Conservation (phyloP, 2,329 filamentous ascomycete genomes). For the Aspergillus fumigatiaffinis region DNA sequence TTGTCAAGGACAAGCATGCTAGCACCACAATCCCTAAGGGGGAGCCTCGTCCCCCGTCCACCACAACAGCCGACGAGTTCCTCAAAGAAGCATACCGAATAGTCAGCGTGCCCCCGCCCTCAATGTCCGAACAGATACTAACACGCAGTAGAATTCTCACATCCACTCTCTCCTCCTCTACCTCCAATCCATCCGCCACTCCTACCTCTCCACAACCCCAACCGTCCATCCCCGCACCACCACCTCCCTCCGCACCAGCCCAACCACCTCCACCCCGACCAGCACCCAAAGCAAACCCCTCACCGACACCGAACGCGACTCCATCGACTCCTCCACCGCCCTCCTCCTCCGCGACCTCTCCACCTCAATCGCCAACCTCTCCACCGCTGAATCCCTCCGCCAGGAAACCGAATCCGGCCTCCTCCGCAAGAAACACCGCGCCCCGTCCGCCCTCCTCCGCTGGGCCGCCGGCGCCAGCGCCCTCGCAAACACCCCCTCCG, state of each 20-base stretch:
- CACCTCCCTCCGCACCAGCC: constrained; percentile 20
- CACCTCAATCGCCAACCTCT: constrained; percentile 71
- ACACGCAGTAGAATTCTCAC: constrained; percentile 65
- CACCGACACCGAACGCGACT: constrained; percentile 76
- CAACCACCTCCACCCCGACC: constrained; percentile 24
- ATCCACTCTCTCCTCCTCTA: constrained; percentile 76
- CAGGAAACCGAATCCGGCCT: constrained; percentile 70
- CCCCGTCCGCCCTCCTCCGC: constrained; percentile 55
- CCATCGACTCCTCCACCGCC: constrained; percentile 84
- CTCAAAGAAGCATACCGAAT: constrained; percentile 92
- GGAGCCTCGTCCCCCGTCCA: constrained; percentile 15
- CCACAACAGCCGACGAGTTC: constrained; percentile 68
- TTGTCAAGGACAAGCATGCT: constrained; percentile 30
- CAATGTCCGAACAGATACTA: not conserved
- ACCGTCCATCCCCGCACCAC: constrained; percentile 39
- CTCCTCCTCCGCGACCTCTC: constrained; percentile 81
- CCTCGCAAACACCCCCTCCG: not conserved
- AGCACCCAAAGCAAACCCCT: constrained; percentile 54
- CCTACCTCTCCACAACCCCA: constrained; percentile 77
- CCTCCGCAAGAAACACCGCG: constrained; percentile 66
- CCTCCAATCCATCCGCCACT: constrained; percentile 76
- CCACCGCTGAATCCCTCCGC: constrained; percentile 76
- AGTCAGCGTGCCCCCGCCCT: constrained; percentile 44
- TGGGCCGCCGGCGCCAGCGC: constrained; percentile 57
- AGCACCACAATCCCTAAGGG: constrained; percentile 33